Base-by-base conservation (phyloP, 2,329 filamentous ascomycete species). In the Aspergillus jensenii region DNA sequence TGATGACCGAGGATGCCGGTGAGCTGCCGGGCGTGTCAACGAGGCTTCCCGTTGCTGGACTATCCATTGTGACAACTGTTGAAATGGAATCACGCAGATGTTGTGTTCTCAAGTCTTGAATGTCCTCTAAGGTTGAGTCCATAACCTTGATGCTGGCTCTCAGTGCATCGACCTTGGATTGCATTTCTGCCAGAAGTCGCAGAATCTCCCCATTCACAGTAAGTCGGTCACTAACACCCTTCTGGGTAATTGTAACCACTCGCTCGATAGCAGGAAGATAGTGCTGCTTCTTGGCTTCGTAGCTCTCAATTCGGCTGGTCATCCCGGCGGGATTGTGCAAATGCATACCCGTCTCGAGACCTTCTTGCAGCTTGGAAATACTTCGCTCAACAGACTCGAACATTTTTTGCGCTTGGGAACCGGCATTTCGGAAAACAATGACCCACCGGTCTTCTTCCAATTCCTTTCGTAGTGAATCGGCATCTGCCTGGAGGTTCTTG, bases 171-270 rank as follows among this genome's bases (percentile, higher is more conserved):
- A 93, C 96, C 67, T 89, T 88, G n/a, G 86, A 82, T 68, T 91
- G 88, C 79, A 97, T 89, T 67, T 98, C 93, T 6, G 87, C 85
- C 68, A 96, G 89, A 33, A 98, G 80, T 45, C 92, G 86, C 27
- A 98, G 76, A 61, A 98, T 95, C 75, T 98, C 95, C 45, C 95
- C 95, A 70, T 99, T 98, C 55, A 98, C 91, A 0, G 95, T 98
- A 50, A 97, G 81, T n/a, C 95, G 87, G 69, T 98, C 92, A 71
- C 90, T 90, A 68, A 98, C 89, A n/a, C 95, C 95, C 71, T 91
- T 93, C 66, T 97, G 91, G 51, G 98, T 97, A 70, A 98, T 96
- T 40, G 89, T 87, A 17, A 98, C 78, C 7, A 99, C 91, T 43
- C 93, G 86, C 71, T 95, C 91, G 71, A 99, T 96, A 2, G 95